Conservation (phyloP, 495 filamentous ascomycete genomes). For the Penicillium canariense region DNA sequence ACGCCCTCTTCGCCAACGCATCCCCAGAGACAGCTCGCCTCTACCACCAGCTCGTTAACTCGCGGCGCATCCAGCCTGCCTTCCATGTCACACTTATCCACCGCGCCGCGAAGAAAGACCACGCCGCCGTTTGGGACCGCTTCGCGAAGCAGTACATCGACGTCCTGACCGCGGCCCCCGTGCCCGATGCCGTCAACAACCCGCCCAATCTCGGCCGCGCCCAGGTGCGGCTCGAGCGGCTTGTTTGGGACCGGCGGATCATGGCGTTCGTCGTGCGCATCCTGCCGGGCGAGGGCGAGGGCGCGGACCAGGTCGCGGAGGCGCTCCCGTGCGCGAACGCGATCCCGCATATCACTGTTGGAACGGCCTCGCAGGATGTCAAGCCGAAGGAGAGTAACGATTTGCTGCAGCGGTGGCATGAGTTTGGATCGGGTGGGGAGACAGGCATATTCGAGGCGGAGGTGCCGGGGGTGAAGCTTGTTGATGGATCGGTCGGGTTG, state of each 20-base stretch:
- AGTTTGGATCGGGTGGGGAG: slow-evolving; percentile 47
- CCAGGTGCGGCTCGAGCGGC: slow-evolving; percentile 58
- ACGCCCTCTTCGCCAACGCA: slow-evolving; percentile 59
- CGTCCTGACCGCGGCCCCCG: slow-evolving; percentile 32
- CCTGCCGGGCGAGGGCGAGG: slow-evolving; percentile 27
- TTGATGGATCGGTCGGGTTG: slow-evolving; percentile 39
- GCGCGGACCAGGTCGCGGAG: slow-evolving; percentile 28
- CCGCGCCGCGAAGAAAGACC: slow-evolving; percentile 54
- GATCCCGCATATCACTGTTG: slow-evolving; percentile 86
- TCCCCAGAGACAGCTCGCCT: slow-evolving; percentile 53
- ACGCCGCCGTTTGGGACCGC: slow-evolving; percentile 67
- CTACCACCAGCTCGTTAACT: slow-evolving; percentile 70
- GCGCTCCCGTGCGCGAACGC: slow-evolving; percentile 69
- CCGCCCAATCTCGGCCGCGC: slow-evolving; percentile 48
- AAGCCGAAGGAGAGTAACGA: slow-evolving; percentile 95
- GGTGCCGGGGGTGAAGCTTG: slow-evolving; percentile 43
- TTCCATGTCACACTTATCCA: slow-evolving; percentile 97
- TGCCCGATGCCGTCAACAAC: slow-evolving; percentile 35
- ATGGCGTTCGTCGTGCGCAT: slow-evolving; percentile 88
- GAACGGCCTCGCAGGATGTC: slow-evolving; percentile 66
- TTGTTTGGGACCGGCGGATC: slow-evolving; percentile 77
- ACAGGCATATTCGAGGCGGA: slow-evolving; percentile 49
- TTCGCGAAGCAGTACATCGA: slow-evolving; percentile 54
- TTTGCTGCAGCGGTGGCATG: slow-evolving; percentile 67
- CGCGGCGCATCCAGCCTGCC: slow-evolving; percentile 70